A percentile compares a stretch with the other conserved stretches of the same genome.
Evolutionary conservation across 257 asterid genomes (phyloP).

Genomic region (Rubia yunnanensis): DNA sequence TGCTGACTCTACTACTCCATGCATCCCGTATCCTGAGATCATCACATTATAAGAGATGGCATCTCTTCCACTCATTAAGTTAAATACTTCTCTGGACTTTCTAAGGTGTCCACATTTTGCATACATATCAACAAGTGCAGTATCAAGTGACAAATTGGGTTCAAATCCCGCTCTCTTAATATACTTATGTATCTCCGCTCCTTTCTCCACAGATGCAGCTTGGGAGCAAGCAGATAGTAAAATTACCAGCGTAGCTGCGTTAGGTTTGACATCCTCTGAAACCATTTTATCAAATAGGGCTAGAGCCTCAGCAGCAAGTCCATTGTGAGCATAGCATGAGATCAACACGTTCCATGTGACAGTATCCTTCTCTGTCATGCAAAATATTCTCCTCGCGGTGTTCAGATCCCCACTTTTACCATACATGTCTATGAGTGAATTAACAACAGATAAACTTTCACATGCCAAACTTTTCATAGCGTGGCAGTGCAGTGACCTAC

Average conservation of each 20-base stretch:
- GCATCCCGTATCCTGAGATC: slow-evolving; percentile 68
- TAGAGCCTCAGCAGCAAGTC: slow-evolving; percentile 39
- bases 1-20: slow-evolving; percentile 56
- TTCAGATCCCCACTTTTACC: slow-evolving; percentile 41
- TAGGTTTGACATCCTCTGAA: slow-evolving; percentile 39
- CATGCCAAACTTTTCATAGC: slow-evolving; percentile 21
- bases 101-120: slow-evolving; percentile 65
- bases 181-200: slow-evolving; percentile 39
- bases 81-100: slow-evolving; percentile 49
- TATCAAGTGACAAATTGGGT: slow-evolving; percentile 38
- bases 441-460: slow-evolving; percentile 39
- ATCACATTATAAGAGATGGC: slow-evolving; percentile 65
- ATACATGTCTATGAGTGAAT: slow-evolving; percentile 70
- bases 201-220: slow-evolving; percentile 43
- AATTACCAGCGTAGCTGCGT: slow-evolving; percentile 42
- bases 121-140: slow-evolving; percentile 68
- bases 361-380: slow-evolving; percentile 28
- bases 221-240: slow-evolving; percentile 65
- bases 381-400: slow-evolving; percentile 39
- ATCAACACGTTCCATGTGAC: slow-evolving; percentile 63
- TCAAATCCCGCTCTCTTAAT: slow-evolving; percentile 29
- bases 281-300: slow-evolving; percentile 46
- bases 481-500: slow-evolving; percentile 60
- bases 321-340: slow-evolving; percentile 39
- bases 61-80: slow-evolving; percentile 43